Evolutionary conservation across 305 asterid species (phyloP), one percentile per base, ranked within the genome.

Genomic region (Fraxinus dipetala): DNA sequence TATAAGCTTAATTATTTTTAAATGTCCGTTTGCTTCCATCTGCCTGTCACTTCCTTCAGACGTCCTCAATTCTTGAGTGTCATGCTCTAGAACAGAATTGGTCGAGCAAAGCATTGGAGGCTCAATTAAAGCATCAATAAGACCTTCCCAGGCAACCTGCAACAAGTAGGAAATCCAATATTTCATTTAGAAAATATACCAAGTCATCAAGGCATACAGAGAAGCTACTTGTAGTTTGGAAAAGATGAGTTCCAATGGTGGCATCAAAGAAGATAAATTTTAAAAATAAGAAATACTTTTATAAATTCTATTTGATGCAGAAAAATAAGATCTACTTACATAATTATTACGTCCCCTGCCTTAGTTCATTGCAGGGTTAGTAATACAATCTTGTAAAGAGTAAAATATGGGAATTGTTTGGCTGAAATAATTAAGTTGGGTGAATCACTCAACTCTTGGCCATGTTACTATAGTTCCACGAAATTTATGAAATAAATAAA

Each of bases 61-160:
- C 22, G 83, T 67, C 38, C 24, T 77, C 74, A 84, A 65, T 70
- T 83, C 84, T 61, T 32, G 83, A 72, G 72, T 80, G 81, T 78
- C 82, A 78, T 70, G 81, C 61, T 78, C 79, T 48, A 73, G 59
- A 73, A 82, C 78, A 67, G 76, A 61, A 80, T 67, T 82, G 79
- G 48, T 54, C 72, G 43, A 79, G 81, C 88, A 77, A 77, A 83
- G 87, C 85, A 81, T 81, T 83, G 80, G 88, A 35, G 89, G 89
- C 77, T 82, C 90, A 28, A 90, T 83, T 77, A 90, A 85, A 85
- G 91, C 91, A 90, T 92, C 96, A 82, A 94, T 83, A 61, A 94
- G 86, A 83, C 91, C 91, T 87, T 94, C 94, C 98, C 96, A 92
- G 36, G 98, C 90, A 20, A 90, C 95, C 97, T 91, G 89, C 85